phyloP scores from a whole-genome alignment of 768 basidiomycete species.

The Suillus ampliporus region DNA sequence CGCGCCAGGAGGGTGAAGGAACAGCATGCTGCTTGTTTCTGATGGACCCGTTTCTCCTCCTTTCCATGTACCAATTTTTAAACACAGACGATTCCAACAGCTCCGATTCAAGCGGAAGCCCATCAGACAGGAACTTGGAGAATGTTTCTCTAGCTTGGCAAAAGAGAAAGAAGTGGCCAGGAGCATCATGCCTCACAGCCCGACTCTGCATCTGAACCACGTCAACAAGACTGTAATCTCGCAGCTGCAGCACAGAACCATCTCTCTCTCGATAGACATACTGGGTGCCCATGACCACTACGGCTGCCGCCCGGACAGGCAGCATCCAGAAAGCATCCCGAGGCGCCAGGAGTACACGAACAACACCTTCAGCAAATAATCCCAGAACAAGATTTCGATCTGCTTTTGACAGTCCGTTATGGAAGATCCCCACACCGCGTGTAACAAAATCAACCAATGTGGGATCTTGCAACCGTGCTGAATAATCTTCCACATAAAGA shows the following conservation, averaged over 20 bases:
- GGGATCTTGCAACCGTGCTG: constrained; percentile 63
- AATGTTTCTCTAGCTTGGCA: constrained; percentile 86
- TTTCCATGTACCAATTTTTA: constrained; percentile 50
- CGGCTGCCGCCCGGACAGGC: constrained; percentile 81
- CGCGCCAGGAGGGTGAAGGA: constrained; percentile 82
- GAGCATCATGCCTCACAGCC: constrained; percentile 66
- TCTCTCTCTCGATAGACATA: constrained; percentile 60
- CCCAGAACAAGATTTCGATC: constrained; percentile 80
- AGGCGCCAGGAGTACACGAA: constrained; percentile 83
- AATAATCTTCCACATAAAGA: constrained; percentile 63
- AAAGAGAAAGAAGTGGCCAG: constrained; percentile 83
- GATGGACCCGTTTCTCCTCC: constrained; percentile 45
- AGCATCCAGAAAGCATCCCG: constrained; percentile 88
- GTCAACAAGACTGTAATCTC: constrained; percentile 82
- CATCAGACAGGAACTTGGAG: constrained; percentile 79
- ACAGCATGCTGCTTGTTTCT: constrained; percentile 70
- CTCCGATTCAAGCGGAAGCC: constrained; percentile 87
- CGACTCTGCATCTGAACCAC: constrained; percentile 91
- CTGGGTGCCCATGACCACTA: constrained; percentile 93
- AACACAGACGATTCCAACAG: constrained; percentile 60
- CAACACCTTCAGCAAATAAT: constrained; percentile 78
- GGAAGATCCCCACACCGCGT: constrained; percentile 89
- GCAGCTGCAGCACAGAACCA: constrained; percentile 66
- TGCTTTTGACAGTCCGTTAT: constrained; percentile 66
- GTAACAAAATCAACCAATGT: constrained; percentile 73